Base-by-base conservation (phyloP, 805 yeast species). In the Tetrapisispora fleetii region DNA sequence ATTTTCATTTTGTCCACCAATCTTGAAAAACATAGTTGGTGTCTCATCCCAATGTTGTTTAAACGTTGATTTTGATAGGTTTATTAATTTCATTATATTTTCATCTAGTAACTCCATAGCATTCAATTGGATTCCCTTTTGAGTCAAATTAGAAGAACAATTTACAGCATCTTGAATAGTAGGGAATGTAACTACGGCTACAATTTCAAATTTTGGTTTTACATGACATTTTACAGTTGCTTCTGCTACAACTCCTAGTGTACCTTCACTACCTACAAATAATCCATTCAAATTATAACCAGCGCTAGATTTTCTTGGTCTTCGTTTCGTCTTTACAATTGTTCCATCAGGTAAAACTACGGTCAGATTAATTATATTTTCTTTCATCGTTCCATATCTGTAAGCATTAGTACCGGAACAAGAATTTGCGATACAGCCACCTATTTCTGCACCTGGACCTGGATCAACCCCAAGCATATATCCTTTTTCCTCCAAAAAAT, bases 261-360 rank as follows among this genome's bases (percentile, higher is more conserved):
- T 85, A 8, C 95, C 93, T 57, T 85, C 93, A 40, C 83, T 74
- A 0, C 95, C 93, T 46, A 81, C 70, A 59, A 85, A 83, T 50
- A 85, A 63, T n/a, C 83, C 81, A 44, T 85, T 85, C 60, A 85
- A 69, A 57, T 83, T 84, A 60, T 85, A 85, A 13, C 95, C 95
- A 9, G 91, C 90, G 52, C 85, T 75, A 2, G 89, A 77, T 56
- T 85, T 85, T 57, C 85, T 74, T 3, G 93, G 90, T 60, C 93
- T 72, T 59, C 91, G 71, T 51, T 78, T 78, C 1, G 95, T 85
- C 67, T 82, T 85, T 44, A 85, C 70, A 33, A 85, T 68, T 1
- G 89, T 80, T 2, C 95, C 95, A 64, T 85, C 95, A 14, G 93
- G 85, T 41, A 85, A 65, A 7, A 85, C 93, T 21, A 85, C 85